These are phyloP conservation scores for Fusarium napiforme DNA, from an alignment of 2,329 filamentous ascomycete genomes.

Conservation along the genomic window DNA sequence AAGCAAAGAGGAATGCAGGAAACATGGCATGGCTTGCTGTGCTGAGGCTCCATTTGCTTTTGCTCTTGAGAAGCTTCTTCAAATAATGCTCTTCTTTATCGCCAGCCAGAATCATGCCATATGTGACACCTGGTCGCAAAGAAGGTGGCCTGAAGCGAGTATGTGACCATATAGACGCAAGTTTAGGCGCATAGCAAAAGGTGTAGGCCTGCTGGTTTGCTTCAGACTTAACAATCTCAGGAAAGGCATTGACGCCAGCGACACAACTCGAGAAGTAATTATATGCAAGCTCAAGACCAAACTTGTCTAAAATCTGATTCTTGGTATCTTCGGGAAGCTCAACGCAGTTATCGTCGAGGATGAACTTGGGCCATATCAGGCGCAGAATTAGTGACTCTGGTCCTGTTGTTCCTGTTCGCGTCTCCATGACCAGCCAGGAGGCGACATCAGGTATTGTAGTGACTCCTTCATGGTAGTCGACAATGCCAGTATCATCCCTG, in stretches of 20 bases:
- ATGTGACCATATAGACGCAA: slow-evolving; percentile 53
- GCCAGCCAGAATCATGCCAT: slow-evolving; percentile 48
- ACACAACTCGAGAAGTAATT: slow-evolving; percentile 50
- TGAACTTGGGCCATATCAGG: slow-evolving; percentile 44
- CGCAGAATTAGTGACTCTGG: slow-evolving; percentile 45
- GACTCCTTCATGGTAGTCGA: slow-evolving; percentile 21
- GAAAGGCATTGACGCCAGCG: slow-evolving; percentile 48
- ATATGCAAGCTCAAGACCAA: slow-evolving; percentile 48
- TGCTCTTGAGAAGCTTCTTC: slow-evolving; percentile 35
- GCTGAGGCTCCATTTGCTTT: slow-evolving; percentile 44
- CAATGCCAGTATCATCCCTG: slow-evolving; percentile 30
- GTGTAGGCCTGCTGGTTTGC: slow-evolving; percentile 42
- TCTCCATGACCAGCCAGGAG: slow-evolving; percentile 42
- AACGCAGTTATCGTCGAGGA: slow-evolving; percentile 37
- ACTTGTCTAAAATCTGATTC: slow-evolving; percentile 40
- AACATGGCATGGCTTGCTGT: slow-evolving; percentile 50
- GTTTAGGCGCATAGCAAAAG: slow-evolving; percentile 53
- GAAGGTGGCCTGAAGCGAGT: slow-evolving; percentile 18
- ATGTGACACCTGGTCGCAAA: slow-evolving; percentile 35
- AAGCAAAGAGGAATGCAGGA: slow-evolving; percentile 48
- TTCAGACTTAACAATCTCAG: neutral
- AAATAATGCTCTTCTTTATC: slow-evolving; percentile 42
- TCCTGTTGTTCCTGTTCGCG: slow-evolving; percentile 4
- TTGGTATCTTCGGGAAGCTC: slow-evolving; percentile 39
- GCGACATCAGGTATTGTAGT: slow-evolving; percentile 7